A percentile compares a stretch with the other conserved stretches of the same genome.
Evolutionary conservation across 1,284 basidiomycete genomes (phyloP).

Genomic region (Ganoderma resinaceum): DNA sequence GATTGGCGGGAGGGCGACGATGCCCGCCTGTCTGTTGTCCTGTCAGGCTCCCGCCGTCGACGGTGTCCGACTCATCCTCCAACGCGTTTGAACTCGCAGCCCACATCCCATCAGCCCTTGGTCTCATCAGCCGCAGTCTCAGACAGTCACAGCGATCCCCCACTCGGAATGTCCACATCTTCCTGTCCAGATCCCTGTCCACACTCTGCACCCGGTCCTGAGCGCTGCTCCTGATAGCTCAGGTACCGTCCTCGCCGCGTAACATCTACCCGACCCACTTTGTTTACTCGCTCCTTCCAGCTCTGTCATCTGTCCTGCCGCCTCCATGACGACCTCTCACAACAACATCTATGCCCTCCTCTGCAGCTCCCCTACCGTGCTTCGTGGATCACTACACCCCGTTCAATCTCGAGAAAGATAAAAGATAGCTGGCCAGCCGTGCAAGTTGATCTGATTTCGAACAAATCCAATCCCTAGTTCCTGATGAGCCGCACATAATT

Average conservation of each 20-base stretch:
- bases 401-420: background rate
- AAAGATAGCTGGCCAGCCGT: background rate
- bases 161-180: background rate
- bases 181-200: background rate
- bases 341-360: background rate
- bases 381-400: background rate
- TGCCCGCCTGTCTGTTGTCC: background rate
- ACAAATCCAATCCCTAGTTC: background rate
- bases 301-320: background rate
- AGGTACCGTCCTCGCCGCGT: background rate
- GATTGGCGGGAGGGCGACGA: too few relatives aligned
- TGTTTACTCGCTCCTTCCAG: background rate
- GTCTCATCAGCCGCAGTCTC: background rate
- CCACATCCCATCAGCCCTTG: background rate
- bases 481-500: background rate
- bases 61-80: background rate
- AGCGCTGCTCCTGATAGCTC: background rate
- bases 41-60: background rate
- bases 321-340: background rate
- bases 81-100: background rate
- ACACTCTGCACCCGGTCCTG: background rate
- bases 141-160: background rate
- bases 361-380: background rate
- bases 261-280: background rate
- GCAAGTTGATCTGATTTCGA: background rate